phyloP scores from a whole-genome alignment of 2,329 filamentous ascomycete genomes.

The Sporothrix brunneoviolacea region DNA sequence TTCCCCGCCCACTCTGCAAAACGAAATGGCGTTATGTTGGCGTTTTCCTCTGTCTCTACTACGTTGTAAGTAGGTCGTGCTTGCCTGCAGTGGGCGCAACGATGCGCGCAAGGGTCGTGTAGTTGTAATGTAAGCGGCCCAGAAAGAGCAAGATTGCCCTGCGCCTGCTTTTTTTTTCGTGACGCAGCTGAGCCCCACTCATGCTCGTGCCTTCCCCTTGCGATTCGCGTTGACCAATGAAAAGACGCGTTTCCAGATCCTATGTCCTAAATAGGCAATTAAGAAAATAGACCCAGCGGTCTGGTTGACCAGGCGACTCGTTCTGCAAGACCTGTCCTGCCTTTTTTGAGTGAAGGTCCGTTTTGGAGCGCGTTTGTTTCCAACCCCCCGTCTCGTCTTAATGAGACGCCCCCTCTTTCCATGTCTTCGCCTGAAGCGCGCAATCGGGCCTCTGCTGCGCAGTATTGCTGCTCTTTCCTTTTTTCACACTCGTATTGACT shows the following conservation, averaged over 20 bases:
- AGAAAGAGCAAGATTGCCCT: slow-evolving; percentile 10
- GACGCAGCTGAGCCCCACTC: slow-evolving; percentile 13
- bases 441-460: not conserved
- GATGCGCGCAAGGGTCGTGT: not conserved
- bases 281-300: slow-evolving; percentile 15
- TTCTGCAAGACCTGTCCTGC: slow-evolving; percentile 1
- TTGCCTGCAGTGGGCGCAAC: not conserved
- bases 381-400: slow-evolving; percentile 12
- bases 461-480: not conserved
- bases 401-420: slow-evolving; percentile 2
- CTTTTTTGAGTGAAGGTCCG: not conserved
- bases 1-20: not conserved
- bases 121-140: too few species aligned
- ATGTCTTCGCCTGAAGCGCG: slow-evolving; percentile 1
- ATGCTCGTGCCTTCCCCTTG: slow-evolving; percentile 13
- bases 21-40: not conserved
- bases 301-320: slow-evolving; percentile 18
- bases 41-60: not conserved
- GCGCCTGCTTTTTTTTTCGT: slow-evolving; percentile 14
- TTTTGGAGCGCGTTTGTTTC: slow-evolving; percentile 17
- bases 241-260: slow-evolving; percentile 15
- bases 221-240: slow-evolving; percentile 20
- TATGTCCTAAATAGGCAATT: slow-evolving; percentile 18
- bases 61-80: not conserved
- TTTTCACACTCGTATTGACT: not conserved